Base-by-base conservation (phyloP, 345 rosid species). In the Populus pruinosa region DNA sequence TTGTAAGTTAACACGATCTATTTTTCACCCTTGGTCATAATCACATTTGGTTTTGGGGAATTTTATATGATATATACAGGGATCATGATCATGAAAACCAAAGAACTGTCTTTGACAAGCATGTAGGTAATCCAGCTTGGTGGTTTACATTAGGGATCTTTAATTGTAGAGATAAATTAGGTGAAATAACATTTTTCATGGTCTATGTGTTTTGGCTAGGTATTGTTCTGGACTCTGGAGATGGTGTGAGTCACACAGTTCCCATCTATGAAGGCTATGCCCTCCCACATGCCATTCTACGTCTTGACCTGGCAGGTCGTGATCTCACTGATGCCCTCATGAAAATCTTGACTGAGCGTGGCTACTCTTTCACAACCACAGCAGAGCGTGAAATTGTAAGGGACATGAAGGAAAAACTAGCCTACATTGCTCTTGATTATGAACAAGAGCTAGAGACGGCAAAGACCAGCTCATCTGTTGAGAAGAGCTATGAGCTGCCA, bases 281-380 rank as follows among this genome's bases (percentile, higher is more conserved):
- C 74, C 88, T 86, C 23, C 90, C 93, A 69, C 92, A 90, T 79
- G 94, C 97, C 79, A 90, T 92, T 74, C 84, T 90, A 80, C 92
- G 93, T 81, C 89, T 91, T 2, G 91, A 91, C 82, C 80, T 91
- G 65, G 93, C 93, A 75, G 93, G 96, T 10, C 96, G 91, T 84
- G 97, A 90, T 77, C 92, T 92, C 66, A 90, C 97, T 0, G 94
- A 90, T 63, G 87, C 90, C 81, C 87, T 90, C 1, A 90, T 86
- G 90, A 89, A 92, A 79, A 87, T 92, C 70, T 78, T 92, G 84
- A 90, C 89, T 0, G 91, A 92, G 83, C 90, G 90, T 77, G 94
- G 94, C 25, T 90, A 89, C 82, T 87, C 91, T 75, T 92, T 87
- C 89, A 90, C 94, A 82, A 89, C 92, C 43, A 79, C 94, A 1